A percentile compares a stretch with the other conserved stretches of the same genome.
Evolutionary conservation across 495 filamentous ascomycete species (phyloP).

Genomic region (Aspergillus heteromorphus): DNA sequence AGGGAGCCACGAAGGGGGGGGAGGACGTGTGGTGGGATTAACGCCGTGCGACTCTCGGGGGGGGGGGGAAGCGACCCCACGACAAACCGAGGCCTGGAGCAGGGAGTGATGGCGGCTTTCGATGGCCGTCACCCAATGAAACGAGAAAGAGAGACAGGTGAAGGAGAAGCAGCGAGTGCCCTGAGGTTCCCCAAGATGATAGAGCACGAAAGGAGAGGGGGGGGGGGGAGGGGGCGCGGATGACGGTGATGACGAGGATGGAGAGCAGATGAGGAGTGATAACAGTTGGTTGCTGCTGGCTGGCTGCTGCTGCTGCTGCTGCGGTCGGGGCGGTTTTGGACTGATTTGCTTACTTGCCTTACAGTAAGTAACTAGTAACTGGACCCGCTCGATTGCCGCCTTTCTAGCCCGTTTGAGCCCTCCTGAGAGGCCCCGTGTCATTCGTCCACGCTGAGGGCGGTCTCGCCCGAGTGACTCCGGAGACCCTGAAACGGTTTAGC

Average conservation of each 20-base stretch:
- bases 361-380: background rate
- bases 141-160: background rate
- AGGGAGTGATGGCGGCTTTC: background rate
- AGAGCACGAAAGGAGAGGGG: background rate
- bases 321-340: background rate
- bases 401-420: background rate
- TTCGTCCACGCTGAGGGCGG: background rate
- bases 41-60: conserved; percentile 2
- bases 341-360: background rate
- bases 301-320: too few species aligned
- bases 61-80: background rate
- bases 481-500: background rate
- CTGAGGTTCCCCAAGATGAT: background rate
- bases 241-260: background rate
- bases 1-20: background rate
- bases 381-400: too few species aligned
- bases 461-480: background rate
- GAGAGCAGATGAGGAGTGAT: background rate
- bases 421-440: background rate
- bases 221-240: background rate
- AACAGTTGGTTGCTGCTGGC: conserved; percentile 1
- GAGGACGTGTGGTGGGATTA: conserved; percentile 1
- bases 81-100: background rate
- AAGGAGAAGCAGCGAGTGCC: background rate
- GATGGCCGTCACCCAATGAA: background rate